Base-by-base conservation (phyloP, 306 rosid genomes). In the Urtica urens region DNA sequence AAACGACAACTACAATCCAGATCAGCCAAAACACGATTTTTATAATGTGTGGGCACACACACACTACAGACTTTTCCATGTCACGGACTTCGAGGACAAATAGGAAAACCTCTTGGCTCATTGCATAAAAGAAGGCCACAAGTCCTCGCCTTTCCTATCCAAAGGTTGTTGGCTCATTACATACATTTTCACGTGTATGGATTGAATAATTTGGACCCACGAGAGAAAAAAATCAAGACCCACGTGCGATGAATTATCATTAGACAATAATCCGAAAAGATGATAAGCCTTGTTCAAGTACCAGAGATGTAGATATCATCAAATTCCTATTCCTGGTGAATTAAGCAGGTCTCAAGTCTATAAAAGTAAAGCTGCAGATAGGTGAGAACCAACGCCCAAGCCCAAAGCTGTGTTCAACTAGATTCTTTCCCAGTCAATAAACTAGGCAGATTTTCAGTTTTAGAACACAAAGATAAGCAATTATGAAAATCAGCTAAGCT, bases 111-210 rank as follows among this genome's bases (percentile, higher is more conserved):
- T 20, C 38, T 49, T 49, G 54, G 38, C 54, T 27, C 39, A 18
- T 49, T 49, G 54, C 17, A 8, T n/a, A 49, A 27, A 27, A 13
- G 39, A 49, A 49, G 23, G 13, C 38, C 54, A 48, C 30, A 49
- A 29, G 14, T 49, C 23, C 14, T 16, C 39, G 11, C n/a, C 38
- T 49, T 17, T 28, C 38, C 53, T 49, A 49, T 15, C n/a, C 30
- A 44, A 2, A 27, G 23, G 8, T n/a, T n/a, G 54, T 16, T 19
- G 29, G 13, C 1, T 21, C 15, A 34, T 24, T 14, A 26, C 12
- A 9, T 15, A 26, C 38, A 26, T 9, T 23, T 17, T 28, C 53
- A 48, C 53, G 38, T 48, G 49, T 18, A 11, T 11, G 7, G 26
- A 8, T 27, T 7, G 6, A 35, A 4, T 7, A 15, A 20, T 7